Percentiles rank a stretch among this genome's conserved stretches.
Conservation (phyloP, 345 rosid species). For the Bretschneidera sinensis region DNA sequence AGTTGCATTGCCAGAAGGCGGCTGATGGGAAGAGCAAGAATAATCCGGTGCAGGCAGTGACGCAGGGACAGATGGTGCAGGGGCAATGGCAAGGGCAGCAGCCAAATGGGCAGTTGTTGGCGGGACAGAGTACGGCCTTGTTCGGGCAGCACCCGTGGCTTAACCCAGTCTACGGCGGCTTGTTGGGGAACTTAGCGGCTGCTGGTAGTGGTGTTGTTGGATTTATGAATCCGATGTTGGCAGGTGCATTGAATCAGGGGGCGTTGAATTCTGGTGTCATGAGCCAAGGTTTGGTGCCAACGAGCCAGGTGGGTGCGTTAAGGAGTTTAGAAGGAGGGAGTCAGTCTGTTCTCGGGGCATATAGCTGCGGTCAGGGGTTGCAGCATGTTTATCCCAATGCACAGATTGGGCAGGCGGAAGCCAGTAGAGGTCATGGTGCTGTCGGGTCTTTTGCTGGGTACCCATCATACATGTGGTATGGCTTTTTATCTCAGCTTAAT, state of each 20-base stretch:
- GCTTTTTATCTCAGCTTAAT: not conserved
- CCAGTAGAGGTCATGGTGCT: constrained; percentile 31
- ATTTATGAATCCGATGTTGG: constrained; percentile 39
- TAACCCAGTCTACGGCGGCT: constrained; percentile 45
- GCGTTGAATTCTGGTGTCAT: constrained; percentile 11
- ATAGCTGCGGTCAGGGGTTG: constrained; percentile 30
- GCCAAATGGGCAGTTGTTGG: constrained; percentile 27
- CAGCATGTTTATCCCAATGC: constrained; percentile 29
- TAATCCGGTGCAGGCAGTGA: constrained; percentile 3
- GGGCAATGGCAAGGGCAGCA: constrained; percentile 26
- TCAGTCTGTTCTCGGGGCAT: constrained; percentile 23
- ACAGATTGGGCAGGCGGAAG: constrained; percentile 26
- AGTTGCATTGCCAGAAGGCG: constrained; percentile 4
- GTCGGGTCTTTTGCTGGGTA: constrained; percentile 35
- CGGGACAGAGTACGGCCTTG: constrained; percentile 35
- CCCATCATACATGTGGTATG: constrained; percentile 48
- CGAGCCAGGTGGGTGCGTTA: constrained; percentile 24
- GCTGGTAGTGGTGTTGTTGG: constrained; percentile 18
- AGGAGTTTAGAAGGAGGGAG: constrained; percentile 29
- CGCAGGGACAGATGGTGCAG: too few species aligned
- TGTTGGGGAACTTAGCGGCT: constrained; percentile 31
- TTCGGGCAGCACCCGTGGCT: constrained; percentile 19
- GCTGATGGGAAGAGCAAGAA: constrained; percentile 16
- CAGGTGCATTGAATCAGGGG: constrained; percentile 24
- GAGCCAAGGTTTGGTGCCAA: constrained; percentile 19